Evolutionary conservation across 2,329 filamentous ascomycete genomes (phyloP).

Genomic region (Penicillium sp.): DNA sequence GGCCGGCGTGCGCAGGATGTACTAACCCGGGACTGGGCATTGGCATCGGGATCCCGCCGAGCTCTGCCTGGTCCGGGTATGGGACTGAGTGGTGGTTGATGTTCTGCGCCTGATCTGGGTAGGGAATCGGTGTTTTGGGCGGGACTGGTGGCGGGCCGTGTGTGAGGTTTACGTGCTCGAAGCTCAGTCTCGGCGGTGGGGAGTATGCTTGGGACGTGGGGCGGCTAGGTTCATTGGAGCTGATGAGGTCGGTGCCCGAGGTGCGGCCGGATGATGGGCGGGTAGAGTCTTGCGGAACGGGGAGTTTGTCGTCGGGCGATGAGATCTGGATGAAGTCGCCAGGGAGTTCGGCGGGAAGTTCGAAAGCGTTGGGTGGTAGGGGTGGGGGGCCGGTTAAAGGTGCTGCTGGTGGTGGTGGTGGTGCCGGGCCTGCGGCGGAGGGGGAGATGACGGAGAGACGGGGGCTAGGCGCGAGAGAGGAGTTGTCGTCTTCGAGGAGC

Average conservation of each 20-base stretch:
- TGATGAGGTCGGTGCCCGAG: constrained; percentile 33
- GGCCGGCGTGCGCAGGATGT: constrained; percentile 16
- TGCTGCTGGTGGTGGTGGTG: constrained; percentile 39
- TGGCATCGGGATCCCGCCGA: constrained; percentile 40
- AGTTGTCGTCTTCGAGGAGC: constrained; percentile 37
- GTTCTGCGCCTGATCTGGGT: constrained; percentile 36
- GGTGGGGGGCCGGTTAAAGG: constrained; percentile 20
- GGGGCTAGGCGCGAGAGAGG: constrained; percentile 18
- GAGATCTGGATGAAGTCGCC: constrained; percentile 40
- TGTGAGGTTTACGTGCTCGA: constrained; percentile 50
- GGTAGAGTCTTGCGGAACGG: constrained; percentile 32
- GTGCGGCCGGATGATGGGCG: constrained; percentile 31
- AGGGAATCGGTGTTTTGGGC: constrained; percentile 75
- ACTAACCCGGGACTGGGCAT: constrained; percentile 31
- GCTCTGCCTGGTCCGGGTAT: constrained; percentile 22
- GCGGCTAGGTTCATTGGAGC: constrained; percentile 40
- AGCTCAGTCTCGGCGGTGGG: constrained; percentile 44
- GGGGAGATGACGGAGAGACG: constrained; percentile 15
- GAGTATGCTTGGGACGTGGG: constrained; percentile 31
- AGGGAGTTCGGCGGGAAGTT: constrained; percentile 62
- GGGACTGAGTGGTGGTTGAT: not conserved
- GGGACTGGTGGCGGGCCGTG: constrained; percentile 69
- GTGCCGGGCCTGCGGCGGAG: not conserved
- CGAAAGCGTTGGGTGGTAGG: constrained; percentile 57
- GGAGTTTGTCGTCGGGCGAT: constrained; percentile 37